Conservation (phyloP, 352 stramenopile genomes). For the Phytophthora citrophthora region DNA sequence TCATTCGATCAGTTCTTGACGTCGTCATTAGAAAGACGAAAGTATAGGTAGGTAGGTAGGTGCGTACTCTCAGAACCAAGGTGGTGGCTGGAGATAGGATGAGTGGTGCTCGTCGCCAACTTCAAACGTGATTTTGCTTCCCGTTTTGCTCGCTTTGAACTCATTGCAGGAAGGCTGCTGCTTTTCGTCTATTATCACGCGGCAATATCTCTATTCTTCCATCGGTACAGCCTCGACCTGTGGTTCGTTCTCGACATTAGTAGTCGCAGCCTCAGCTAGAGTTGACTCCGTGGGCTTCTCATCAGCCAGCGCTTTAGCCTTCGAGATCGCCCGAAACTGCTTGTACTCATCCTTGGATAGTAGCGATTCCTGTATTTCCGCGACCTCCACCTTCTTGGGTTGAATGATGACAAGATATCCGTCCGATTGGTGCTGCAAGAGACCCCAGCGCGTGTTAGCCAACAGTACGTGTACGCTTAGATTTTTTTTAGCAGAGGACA, state of each 20-base stretch:
- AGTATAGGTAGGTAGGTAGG: conserved; percentile 30
- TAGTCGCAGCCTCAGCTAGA: not conserved
- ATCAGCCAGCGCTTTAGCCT: conserved; percentile 9
- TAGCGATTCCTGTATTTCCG: conserved; percentile 84
- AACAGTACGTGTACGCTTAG: not conserved
- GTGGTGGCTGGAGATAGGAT: conserved; percentile 5
- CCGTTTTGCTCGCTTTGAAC: conserved; percentile 10
- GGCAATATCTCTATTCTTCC: conserved; percentile 26
- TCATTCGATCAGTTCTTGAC: conserved; percentile 84
- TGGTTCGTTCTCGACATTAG: conserved; percentile 9
- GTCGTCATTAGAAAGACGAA: conserved; percentile 84
- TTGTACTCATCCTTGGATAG: conserved; percentile 82
- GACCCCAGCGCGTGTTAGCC: conserved; percentile 1
- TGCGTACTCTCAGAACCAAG: conserved; percentile 11
- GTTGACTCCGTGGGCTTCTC: conserved; percentile 4
- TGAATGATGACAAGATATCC: conserved; percentile 86
- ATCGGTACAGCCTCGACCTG: conserved; percentile 19
- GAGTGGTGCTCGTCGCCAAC: not conserved
- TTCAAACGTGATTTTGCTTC: conserved; percentile 16
- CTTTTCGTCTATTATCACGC: conserved; percentile 16
- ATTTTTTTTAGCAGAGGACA: not conserved
- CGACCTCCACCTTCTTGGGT: conserved; percentile 78
- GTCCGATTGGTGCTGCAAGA: conserved; percentile 63
- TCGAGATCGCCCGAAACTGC: conserved; percentile 61
- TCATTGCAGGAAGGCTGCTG: not conserved